Evolutionary conservation across 495 filamentous ascomycete genomes (phyloP), one percentile per base, ranked within the genome.

Genomic region (Aspergillus sparsus): DNA sequence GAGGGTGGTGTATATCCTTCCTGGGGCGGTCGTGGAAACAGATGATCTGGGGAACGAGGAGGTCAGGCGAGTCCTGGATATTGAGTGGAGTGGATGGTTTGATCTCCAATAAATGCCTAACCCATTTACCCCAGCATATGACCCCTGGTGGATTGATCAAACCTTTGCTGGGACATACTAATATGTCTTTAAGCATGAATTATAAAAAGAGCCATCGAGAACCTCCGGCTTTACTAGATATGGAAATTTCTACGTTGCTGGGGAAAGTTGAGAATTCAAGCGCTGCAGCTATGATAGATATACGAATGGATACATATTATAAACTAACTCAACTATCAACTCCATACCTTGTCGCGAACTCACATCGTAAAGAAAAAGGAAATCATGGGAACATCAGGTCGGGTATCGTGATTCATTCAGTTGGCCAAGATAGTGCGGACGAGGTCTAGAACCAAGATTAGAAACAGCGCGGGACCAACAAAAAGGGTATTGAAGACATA

Each of bases 391-490:
- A 54, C 62, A 50, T 64, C 49, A 61, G 55, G 44, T 15, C 15
- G 44, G 61, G 64, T 62, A 63, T 64, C 62, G 66, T 71, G 68
- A 67, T 68, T 71, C 58, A 50, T 65, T 82, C 83, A 97, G 78
- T 97, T 96, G 72, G 90, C 92, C 62, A 97, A 87, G 74, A 97
- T 96, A 39, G 90, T 96, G 67, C 92, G 90, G 64, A 97, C 93
- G 57, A 97, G 88, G 59, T 97, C 91, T 93, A 54, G 7, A 9
- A 4, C 36, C 13, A 8, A 54, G 18, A 41, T 18, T 33, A 15
- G 16, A 9, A 2, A 9, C 16, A 55, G 27, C 32, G 11, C 10
- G 3, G 36, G 7, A 18, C 44, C 6, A 37, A 16, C 16, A 46
- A 33, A 10, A 5, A 42, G 7, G 36, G 34, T 27, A 18, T 37